Base-by-base conservation (phyloP, 805 yeast genomes). In the Monosporozyma unispora region DNA sequence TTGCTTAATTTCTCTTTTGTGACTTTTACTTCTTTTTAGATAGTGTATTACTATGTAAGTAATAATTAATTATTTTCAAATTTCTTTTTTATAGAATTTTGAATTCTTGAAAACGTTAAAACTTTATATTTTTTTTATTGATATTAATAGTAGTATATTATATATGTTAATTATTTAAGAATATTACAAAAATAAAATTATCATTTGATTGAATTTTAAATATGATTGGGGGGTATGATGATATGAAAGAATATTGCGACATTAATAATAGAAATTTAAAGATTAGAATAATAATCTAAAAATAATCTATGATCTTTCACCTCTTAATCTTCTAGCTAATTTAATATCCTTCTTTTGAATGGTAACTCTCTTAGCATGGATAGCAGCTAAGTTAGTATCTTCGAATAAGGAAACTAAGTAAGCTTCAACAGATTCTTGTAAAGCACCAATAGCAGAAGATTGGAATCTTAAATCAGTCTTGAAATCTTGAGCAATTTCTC, bases 391-490 rank as follows among this genome's bases (percentile, higher is more conserved):
- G 79, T 90, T 91, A 59, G 98, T 93, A 73, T 93, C 98, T 78
- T 91, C 98, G 62, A 91, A 93, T 66, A 91, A 75, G 53, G 96
- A 87, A 49, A 91, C 96, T 64, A 93, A 78, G 80, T 89, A 93
- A 66, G 97, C 97, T 79, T 91, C 99, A 56, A 91, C 96, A 56
- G 98, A 90, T 76, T 93, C 99, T 74, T 91, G 99, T 64, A 91
- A 78, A 60, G 99, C 99, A 75, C 96, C 90, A 59, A 91, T 85
- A 59, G 99, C 99, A 58, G 95, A 86, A 50, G 96, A 86, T 73
- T 91, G 97, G 84, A 93, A 91, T 79, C 96, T 84, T 72, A 89
- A 80, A 69, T 86, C 95, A 62, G 91, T 81, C 77, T 84, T 85
- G 81, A 86, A 85, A 70, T 89, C 96, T 72, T 85, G 91, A 56